These are phyloP conservation scores for Leccinum subgranulosum DNA, from an alignment of 768 basidiomycete species.

Conservation along the genomic window DNA sequence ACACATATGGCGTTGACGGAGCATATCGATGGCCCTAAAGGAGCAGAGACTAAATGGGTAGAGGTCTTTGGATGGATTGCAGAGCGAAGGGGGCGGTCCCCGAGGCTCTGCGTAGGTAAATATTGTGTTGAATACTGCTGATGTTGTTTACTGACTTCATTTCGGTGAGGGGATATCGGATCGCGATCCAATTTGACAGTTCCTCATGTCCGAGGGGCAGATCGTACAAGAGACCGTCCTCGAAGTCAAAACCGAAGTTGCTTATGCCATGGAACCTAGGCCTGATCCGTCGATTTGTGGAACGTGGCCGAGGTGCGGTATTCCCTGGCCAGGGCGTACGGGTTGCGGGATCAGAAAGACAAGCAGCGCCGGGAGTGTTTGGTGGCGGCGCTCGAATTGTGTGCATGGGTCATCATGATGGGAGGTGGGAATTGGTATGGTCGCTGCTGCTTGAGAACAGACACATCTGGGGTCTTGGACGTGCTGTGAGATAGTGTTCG, in stretches of 20 bases:
- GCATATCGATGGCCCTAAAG: slow-evolving; percentile 79
- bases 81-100: slow-evolving; percentile 42
- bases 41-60: slow-evolving; percentile 75
- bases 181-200: too few relatives aligned
- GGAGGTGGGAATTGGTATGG: too few relatives aligned
- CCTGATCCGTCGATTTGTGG: slow-evolving; percentile 43
- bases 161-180: too few relatives aligned
- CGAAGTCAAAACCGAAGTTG: slow-evolving; percentile 10
- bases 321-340: slow-evolving; percentile 79
- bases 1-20: slow-evolving; percentile 84
- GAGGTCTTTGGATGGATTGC: slow-evolving; percentile 88
- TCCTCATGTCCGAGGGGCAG: too few relatives aligned
- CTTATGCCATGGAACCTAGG: slow-evolving; percentile 1
- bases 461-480: too few relatives aligned
- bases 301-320: slow-evolving; percentile 95
- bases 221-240: slow-evolving; percentile 5
- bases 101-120: slow-evolving; percentile 25
- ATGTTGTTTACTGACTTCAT: too few relatives aligned
- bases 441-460: too few relatives aligned
- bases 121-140: not conserved
- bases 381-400: too few relatives aligned
- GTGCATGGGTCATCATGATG: slow-evolving; percentile 30
- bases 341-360: slow-evolving; percentile 66
- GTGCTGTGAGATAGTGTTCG: too few relatives aligned
- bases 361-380: too few relatives aligned